These are phyloP conservation scores for Cryphonectria radicalis DNA, from an alignment of 2,329 filamentous ascomycete genomes.

Conservation along the genomic window DNA sequence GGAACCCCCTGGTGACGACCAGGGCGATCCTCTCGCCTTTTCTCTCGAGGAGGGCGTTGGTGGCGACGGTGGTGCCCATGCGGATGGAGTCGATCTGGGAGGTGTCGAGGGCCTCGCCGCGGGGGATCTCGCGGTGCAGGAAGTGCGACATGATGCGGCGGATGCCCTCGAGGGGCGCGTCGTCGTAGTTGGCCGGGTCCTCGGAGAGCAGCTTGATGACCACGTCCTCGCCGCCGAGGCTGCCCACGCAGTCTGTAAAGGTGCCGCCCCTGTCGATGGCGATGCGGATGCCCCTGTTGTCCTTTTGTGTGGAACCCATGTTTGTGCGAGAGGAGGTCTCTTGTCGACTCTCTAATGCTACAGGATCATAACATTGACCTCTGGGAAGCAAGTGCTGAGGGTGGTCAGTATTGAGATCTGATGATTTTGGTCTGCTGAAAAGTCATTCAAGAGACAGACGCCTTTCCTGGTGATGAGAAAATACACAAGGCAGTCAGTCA, in stretches of 20 bases:
- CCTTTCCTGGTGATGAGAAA: background rate
- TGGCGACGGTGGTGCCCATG: conserved; percentile 95
- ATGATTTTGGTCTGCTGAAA: no score
- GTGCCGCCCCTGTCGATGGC: conserved; percentile 83
- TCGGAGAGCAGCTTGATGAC: conserved; percentile 73
- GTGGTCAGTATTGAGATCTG: no score
- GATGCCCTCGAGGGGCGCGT: conserved; percentile 91
- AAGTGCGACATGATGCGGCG: conserved; percentile 83
- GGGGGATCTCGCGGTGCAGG: conserved; percentile 73
- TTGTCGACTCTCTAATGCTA: background rate
- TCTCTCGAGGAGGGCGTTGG: conserved; percentile 86
- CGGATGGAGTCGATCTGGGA: conserved; percentile 85
- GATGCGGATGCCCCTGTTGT: conserved; percentile 71
- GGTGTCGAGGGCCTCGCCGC: conserved; percentile 80
- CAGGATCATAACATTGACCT: background rate
- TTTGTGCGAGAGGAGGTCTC: background rate
- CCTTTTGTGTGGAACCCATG: conserved; percentile 43
- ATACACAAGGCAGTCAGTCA: background rate
- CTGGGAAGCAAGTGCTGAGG: background rate
- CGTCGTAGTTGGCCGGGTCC: conserved; percentile 86
- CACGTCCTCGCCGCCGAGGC: conserved; percentile 55
- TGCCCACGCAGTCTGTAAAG: conserved; percentile 91
- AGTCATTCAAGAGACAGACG: background rate
- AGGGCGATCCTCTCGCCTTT: conserved; percentile 90
- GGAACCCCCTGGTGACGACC: conserved; percentile 86